Evolutionary conservation across 805 yeast genomes (phyloP).

Genomic region (Ogataea trehaloabstinens): DNA sequence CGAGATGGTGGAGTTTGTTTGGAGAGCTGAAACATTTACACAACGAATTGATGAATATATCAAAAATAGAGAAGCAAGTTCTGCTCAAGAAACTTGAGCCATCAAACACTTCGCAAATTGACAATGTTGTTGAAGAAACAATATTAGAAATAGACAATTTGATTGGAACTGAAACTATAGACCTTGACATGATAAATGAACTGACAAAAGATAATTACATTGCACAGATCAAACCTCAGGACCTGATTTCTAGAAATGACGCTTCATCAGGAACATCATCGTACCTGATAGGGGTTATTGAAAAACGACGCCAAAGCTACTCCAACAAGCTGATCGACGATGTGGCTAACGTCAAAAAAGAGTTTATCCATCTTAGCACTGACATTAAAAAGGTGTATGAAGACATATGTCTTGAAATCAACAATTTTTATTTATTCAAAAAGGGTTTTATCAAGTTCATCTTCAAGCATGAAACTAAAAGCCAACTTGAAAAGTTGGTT

Average conservation of each 20-base stretch:
- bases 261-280: constrained; percentile 7
- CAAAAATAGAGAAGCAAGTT: constrained; percentile 15
- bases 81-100: neutral
- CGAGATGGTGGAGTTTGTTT: constrained; percentile 45
- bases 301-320: constrained; percentile 49
- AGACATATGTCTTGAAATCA: constrained; percentile 58
- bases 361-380: constrained; percentile 41
- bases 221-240: constrained; percentile 8
- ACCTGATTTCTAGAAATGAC: constrained; percentile 6
- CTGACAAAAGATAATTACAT: constrained; percentile 9
- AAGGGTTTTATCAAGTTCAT: constrained; percentile 38
- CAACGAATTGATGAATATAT: constrained; percentile 26
- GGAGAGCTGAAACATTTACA: constrained; percentile 39
- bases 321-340: constrained; percentile 41
- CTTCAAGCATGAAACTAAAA: constrained; percentile 34
- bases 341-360: constrained; percentile 39
- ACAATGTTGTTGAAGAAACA: constrained; percentile 7
- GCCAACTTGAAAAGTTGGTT: constrained; percentile 28
- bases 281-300: constrained; percentile 38
- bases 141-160: constrained; percentile 16
- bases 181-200: constrained; percentile 8
- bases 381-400: constrained; percentile 60
- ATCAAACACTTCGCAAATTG: neutral
- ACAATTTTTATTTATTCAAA: constrained; percentile 54
- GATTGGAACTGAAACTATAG: constrained; percentile 17